Evolutionary conservation across 495 filamentous ascomycete species (phyloP).

Genomic region (Talaromyces adpressus): DNA sequence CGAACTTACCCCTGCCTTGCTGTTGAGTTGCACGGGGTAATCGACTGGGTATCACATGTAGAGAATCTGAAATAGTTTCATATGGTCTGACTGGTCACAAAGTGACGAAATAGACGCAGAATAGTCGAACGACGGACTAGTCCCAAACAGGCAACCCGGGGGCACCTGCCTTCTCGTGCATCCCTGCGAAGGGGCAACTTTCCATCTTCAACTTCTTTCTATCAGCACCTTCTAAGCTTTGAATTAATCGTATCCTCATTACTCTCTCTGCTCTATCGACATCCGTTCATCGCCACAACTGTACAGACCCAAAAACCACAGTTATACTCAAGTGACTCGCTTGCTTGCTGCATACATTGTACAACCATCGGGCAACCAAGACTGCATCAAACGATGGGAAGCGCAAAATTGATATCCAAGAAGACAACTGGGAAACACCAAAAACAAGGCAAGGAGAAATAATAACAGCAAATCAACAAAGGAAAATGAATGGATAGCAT

Average conservation of each 20-base stretch:
- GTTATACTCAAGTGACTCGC: background rate
- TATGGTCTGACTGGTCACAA: background rate
- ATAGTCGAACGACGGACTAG: background rate
- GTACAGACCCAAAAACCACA: background rate
- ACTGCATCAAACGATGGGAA: background rate
- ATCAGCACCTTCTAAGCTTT: background rate
- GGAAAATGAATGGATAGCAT: background rate
- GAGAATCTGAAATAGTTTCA: background rate
- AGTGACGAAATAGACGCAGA: background rate
- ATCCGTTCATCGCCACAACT: background rate
- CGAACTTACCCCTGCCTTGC: too few species aligned
- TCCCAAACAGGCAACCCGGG: background rate
- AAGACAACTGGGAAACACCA: background rate
- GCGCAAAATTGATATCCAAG: background rate
- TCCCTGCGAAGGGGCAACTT: background rate
- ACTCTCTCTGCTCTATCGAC: background rate
- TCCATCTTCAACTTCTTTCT: background rate
- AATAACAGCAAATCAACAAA: background rate
- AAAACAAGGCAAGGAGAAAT: background rate
- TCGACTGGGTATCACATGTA: too few species aligned
- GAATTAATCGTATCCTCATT: background rate
- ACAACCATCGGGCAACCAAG: background rate
- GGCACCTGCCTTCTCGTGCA: background rate
- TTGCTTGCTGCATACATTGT: background rate
- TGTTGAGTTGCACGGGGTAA: too few species aligned